A percentile compares a stretch with the other conserved stretches of the same genome.
phyloP scores from a whole-genome alignment of 805 yeast genomes.

The Schwanniomyces occidentalis region DNA sequence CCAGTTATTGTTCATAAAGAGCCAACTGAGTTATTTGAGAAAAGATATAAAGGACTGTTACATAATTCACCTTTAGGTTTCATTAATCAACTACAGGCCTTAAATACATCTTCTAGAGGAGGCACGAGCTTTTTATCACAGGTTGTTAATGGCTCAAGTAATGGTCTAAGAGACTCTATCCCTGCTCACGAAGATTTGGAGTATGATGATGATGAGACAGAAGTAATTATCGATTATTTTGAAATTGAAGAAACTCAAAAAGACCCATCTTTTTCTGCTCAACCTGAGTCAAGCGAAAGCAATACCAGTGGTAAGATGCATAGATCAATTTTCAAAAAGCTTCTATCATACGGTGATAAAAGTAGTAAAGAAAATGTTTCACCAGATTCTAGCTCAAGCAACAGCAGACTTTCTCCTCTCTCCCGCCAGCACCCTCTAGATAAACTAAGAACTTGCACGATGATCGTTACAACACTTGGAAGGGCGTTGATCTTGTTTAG shows the following conservation, averaged over 20 bases:
- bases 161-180: conserved; percentile 20
- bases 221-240: conserved; percentile 61
- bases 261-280: conserved; percentile 7
- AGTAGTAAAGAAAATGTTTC: conserved; percentile 9
- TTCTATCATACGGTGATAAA: conserved; percentile 13
- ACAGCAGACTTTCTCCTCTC: conserved; percentile 2
- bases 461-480: conserved; percentile 63
- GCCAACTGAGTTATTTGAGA: conserved; percentile 53
- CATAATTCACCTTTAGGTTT: conserved; percentile 59
- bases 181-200: conserved; percentile 7
- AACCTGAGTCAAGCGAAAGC: conserved; percentile 1
- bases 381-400: conserved; percentile 5
- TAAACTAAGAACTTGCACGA: conserved; percentile 47
- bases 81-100: conserved; percentile 21
- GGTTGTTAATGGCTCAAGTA: conserved; percentile 35
- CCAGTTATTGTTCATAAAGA: conserved; percentile 48
- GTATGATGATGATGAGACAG: conserved; percentile 57
- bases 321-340: conserved; percentile 16
- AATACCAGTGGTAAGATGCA: conserved; percentile 6
- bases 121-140: conserved; percentile 35
- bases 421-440: conserved; percentile 27
- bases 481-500: conserved; percentile 56
- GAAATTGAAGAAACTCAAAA: conserved; percentile 17
- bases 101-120: conserved; percentile 15
- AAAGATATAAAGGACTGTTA: conserved; percentile 54